Conservation (phyloP, 2,329 filamentous ascomycete genomes). For the Paecilomyces dactylethromorphus region DNA sequence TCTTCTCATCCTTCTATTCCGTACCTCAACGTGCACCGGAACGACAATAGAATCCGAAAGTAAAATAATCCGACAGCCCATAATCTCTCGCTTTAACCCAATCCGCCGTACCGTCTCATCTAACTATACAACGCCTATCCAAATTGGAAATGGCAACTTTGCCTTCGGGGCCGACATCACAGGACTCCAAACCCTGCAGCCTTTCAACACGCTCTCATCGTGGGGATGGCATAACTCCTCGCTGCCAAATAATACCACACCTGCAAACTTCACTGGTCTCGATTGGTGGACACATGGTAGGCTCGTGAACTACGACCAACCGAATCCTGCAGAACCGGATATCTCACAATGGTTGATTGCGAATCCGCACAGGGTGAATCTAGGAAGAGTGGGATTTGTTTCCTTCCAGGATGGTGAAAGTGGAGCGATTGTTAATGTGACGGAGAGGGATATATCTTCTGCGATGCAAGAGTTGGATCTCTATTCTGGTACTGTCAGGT, state of each 20-base stretch:
- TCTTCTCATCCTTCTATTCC: neutral
- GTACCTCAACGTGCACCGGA: neutral
- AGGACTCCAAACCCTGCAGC: constrained; percentile 39
- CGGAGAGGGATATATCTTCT: constrained; percentile 33
- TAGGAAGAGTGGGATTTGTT: constrained; percentile 43
- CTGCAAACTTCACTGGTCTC: constrained; percentile 33
- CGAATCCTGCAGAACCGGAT: constrained; percentile 32
- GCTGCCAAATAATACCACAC: constrained; percentile 31
- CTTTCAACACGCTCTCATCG: constrained; percentile 36
- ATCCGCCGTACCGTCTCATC: constrained; percentile 42
- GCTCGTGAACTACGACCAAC: constrained; percentile 38
- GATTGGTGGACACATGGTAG: constrained; percentile 41
- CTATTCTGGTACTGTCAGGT: constrained; percentile 42
- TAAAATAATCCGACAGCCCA: constrained; percentile 1
- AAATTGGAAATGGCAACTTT: constrained; percentile 44
- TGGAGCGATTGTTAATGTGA: constrained; percentile 29
- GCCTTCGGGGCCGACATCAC: constrained; percentile 43
- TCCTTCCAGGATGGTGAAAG: constrained; percentile 21
- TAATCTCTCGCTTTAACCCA: constrained; percentile 37
- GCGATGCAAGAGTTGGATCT: constrained; percentile 43
- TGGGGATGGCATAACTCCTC: constrained; percentile 44
- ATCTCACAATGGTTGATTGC: constrained; percentile 50
- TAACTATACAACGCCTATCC: constrained; percentile 43
- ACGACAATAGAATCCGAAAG: neutral
- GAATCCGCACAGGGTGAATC: constrained; percentile 48